A percentile compares a stretch with the other conserved stretches of the same genome.
These are phyloP conservation scores for Alternaria tenuissima DNA, from an alignment of 2,329 filamentous ascomycete species.

Conservation along the genomic window DNA sequence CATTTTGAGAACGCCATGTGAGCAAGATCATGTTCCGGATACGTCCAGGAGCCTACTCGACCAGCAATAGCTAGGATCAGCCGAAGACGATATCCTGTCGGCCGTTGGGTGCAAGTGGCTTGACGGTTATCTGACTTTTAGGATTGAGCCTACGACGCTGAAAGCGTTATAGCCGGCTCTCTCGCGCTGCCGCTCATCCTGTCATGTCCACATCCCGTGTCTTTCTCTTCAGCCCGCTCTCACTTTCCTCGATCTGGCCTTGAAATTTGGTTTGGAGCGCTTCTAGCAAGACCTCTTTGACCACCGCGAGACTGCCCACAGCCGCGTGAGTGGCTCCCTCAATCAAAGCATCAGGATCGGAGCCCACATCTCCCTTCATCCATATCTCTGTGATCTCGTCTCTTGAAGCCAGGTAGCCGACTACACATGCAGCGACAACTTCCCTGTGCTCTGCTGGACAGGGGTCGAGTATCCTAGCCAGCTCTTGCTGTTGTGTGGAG, in stretches of 20 bases:
- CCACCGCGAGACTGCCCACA: conserved; percentile 64
- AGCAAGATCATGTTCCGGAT: neutral
- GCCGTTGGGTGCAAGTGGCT: neutral
- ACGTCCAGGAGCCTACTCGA: neutral
- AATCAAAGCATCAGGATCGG: conserved; percentile 62
- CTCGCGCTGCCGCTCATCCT: conserved; percentile 29
- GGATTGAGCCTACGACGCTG: neutral
- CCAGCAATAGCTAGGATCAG: neutral
- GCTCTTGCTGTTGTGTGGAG: conserved; percentile 35
- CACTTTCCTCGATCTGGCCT: conserved; percentile 23
- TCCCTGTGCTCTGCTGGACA: conserved; percentile 80
- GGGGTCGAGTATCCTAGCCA: conserved; percentile 76
- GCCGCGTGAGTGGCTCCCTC: conserved; percentile 72
- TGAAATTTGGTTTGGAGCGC: conserved; percentile 44
- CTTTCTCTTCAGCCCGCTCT: conserved; percentile 37
- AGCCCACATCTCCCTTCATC: conserved; percentile 77
- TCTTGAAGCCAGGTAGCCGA: conserved; percentile 84
- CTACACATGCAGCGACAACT: conserved; percentile 83
- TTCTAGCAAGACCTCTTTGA: conserved; percentile 69
- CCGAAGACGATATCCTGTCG: neutral
- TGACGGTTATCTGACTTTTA: neutral
- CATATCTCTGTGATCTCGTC: conserved; percentile 96
- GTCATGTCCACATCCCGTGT: conserved; percentile 45
- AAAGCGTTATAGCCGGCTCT: neutral
- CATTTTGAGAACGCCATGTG: conserved; percentile 2